Evolutionary conservation across 2,329 filamentous ascomycete species (phyloP), one percentile per base, ranked within the genome.

Genomic region (Ophiostoma angusticollis): DNA sequence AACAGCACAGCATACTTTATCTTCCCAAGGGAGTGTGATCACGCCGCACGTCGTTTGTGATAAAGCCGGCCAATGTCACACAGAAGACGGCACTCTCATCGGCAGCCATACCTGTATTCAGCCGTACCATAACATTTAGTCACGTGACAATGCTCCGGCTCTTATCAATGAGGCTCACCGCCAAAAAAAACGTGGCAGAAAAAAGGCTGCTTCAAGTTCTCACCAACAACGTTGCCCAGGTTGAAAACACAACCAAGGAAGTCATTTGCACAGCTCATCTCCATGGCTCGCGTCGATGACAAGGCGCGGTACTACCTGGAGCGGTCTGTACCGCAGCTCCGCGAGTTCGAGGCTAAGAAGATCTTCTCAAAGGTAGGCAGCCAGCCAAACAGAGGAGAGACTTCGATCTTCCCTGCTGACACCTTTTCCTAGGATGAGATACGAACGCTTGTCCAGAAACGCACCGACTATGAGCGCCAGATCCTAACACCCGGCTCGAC

Each of bases 271-370:
- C 16, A 6, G 17, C 17, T 18, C n/a, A 22, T n/a, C n/a, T 41
- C 37, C 43, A 93, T 94, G 85, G 74, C 86, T 2, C 80, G 77
- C 30, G 80, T 91, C 42, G 80, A 83, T 47, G 91, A 96, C 55
- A 96, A 95, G 62, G 91, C 89, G 40, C 84, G 89, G 42, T 96
- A 89, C 62, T 95, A 84, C 60, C 73, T 96, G 47, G 91, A 98
- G 65, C 81, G 89, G 50, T 81, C 83, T 2, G 84, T 95, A 31
- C 85, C 87, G 13, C 87, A 96, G 59, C 72, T 98, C 41, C 84
- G 86, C 46, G 86, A 94, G 53, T 93, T 85, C 59, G 83, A 93
- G 60, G 75, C 84, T 48, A 95, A 94, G 59, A 80, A 84, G 51
- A 82, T 98, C 50, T 98, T 98, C 63, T 75, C 72, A 45, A 78